Evolutionary conservation across 805 yeast genomes (phyloP), one percentile per base, ranked within the genome.

Genomic region (Starmerella powellii): DNA sequence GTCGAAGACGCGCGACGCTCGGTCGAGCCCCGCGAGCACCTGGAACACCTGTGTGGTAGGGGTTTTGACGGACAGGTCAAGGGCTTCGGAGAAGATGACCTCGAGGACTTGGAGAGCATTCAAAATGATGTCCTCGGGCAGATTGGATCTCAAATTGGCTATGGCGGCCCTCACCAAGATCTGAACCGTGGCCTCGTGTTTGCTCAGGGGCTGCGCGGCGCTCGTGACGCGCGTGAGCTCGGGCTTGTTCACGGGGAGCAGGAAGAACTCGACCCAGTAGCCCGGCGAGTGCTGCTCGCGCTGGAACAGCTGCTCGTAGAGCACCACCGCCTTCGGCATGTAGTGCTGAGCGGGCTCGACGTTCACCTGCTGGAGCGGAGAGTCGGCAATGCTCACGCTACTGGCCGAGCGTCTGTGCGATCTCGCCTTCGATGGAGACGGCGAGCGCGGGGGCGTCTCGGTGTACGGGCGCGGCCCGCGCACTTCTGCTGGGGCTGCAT

Each of bases 1-100:
- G 39, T 52, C 53, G 31, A 64, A 54, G 18, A 50, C 42, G 21
- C 35, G 37, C 30, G 61, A 64, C 13, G 63, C 59, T 10, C 45
- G 42, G 18, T 60, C 62, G 15, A 63, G 44, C 2, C 69, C 68
- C 1, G 63, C 60, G 12, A 65, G 46, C 3, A 59, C 54, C 38
- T 31, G 42, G 16, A 48, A 37, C 8, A 31, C 30, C 6, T 39
- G 20, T 13, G 44, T 13, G 27, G 41, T 2, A 8, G 40, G 32
- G 30, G 31, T 31, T 11, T 21, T 19, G 21, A 37, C 38, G 36
- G 35, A 19, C 44, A 46, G 35, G 31, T 34, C 31, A 13, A 47
- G 40, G 32, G 37, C 37, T n/a, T 31, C 45, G 1, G 23, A 12
- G 13, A 51, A 41, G 29, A 44, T 45, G 8, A 33, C 24, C 11